Base-by-base conservation (phyloP, 177 flowering plant species). In the Vitis hybrid region DNA sequence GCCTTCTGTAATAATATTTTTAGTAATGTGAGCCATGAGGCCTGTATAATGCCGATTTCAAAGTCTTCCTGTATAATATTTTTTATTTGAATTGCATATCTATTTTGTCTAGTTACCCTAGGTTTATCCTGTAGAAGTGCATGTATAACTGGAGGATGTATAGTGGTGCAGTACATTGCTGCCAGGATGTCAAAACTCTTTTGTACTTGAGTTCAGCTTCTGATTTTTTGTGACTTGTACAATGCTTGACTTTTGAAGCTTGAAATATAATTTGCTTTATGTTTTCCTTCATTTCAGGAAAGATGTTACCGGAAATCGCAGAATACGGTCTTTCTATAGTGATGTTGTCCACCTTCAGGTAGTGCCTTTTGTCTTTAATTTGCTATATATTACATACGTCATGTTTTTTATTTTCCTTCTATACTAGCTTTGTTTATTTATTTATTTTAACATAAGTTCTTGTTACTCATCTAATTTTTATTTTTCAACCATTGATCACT, bases 301-400 rank as follows among this genome's bases (percentile, higher is more conserved):
- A 66, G 98, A 95, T 83, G 68, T 92, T 76, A 74, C 82, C 71
- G 92, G 92, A 58, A 84, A 79, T 72, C 75, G 55, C 59, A 79
- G 93, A 66, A 82, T 90, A 83, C 76, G 73, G 57, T 79, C 88
- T 65, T 89, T 93, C 77, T 93, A 88, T 80, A 82, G 72, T 20
- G 85, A 87, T 74, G 95, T 90, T 58, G 87, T 89, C 55, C 54
- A 75, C 31, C 90, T 95, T 64, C 99, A 92, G 91, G 99, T 95
- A 62, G 62, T 66, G n/a, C 63, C 71, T 31, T 51, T 50, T n/a
- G 17, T 53, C 19, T 70, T 15, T 7, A 2, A 28, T 13, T 6
- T 68, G 47, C 14, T 33, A 18, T 17, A 15, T 55, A 38, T n/a
- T 31, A 44, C 24, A 44, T 22, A 33, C 7, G 13, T 14, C 5